phyloP scores from a whole-genome alignment of 768 basidiomycete species.

The Leccinellum albellum region DNA sequence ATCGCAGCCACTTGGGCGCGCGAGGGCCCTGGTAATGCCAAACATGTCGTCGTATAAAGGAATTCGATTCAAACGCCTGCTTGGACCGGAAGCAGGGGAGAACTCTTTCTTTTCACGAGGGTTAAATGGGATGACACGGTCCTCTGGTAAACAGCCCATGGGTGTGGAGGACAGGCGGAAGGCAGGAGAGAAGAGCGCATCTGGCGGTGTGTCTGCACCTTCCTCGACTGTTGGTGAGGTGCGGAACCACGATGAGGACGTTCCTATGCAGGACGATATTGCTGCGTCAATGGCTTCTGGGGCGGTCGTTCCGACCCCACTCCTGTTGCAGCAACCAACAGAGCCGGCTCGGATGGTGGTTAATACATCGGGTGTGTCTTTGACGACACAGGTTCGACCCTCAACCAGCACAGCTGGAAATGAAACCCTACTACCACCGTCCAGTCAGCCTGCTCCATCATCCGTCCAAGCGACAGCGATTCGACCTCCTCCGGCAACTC shows the following conservation, averaged over 20 bases:
- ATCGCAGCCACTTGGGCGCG: not conserved
- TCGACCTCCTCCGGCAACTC: not conserved
- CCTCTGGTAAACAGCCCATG: not conserved
- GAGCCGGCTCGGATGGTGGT: no score
- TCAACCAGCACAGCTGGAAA: not conserved
- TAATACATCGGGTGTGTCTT: not conserved
- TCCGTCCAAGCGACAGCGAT: not conserved
- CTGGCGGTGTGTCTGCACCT: not conserved
- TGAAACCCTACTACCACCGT: not conserved
- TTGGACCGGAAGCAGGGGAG: conserved; percentile 3
- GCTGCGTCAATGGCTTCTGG: not conserved
- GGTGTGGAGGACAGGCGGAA: not conserved
- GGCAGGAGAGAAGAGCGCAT: not conserved
- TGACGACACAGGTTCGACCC: not conserved
- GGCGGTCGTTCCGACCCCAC: not conserved
- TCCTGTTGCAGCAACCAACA: not conserved
- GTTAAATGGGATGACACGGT: not conserved
- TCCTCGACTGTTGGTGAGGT: not conserved
- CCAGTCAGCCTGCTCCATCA: not conserved
- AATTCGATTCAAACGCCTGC: conserved; percentile 20
- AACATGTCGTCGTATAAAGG: conserved; percentile 23
- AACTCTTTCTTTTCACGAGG: conserved; percentile 27
- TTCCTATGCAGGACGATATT: conserved; percentile 7
- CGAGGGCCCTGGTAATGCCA: conserved; percentile 15
- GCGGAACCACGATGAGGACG: not conserved